These are phyloP conservation scores for Solanum lycopersicoides DNA, from an alignment of 257 asterid genomes.

Conservation along the genomic window DNA sequence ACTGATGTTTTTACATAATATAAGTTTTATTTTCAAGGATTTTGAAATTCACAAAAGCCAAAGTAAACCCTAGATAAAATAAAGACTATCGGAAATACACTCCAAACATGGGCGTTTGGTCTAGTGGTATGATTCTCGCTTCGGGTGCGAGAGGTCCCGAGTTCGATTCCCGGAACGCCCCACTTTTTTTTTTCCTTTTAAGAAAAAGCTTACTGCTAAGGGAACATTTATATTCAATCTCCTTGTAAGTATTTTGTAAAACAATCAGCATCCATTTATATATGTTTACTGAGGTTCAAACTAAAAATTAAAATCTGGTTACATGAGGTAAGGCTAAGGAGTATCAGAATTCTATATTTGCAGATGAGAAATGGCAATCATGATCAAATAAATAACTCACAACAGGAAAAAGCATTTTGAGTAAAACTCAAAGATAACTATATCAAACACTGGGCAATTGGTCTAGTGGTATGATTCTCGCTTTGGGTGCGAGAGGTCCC, in stretches of 20 bases:
- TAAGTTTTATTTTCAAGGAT: neutral
- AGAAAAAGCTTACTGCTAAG: neutral
- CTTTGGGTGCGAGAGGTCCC: conserved; percentile 81
- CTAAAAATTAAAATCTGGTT: neutral
- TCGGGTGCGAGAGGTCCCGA: conserved; percentile 76
- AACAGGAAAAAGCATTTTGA: neutral
- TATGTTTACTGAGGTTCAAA: neutral
- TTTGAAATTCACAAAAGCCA: neutral
- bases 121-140: conserved; percentile 89
- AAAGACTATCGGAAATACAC: too few relatives aligned
- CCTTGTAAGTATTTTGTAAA: too few relatives aligned
- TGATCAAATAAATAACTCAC: neutral
- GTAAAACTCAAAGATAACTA: neutral
- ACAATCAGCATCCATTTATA: neutral
- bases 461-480: conserved; percentile 86
- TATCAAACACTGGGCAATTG: conserved; percentile 37
- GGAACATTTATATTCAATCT: too few relatives aligned
- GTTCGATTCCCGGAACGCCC: conserved; percentile 71
- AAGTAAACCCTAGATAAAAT: too few relatives aligned
- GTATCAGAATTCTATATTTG: neutral
- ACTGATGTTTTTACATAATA: neutral
- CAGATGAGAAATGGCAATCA: neutral
- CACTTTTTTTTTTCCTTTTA: neutral
- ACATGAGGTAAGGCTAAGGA: neutral
- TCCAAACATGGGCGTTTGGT: conserved; percentile 15